Percentiles rank a stretch among this genome's conserved stretches.
phyloP scores from a whole-genome alignment of 2,329 filamentous ascomycete genomes.

The Ophiognomonia clavigignenti-juglandacearum region DNA sequence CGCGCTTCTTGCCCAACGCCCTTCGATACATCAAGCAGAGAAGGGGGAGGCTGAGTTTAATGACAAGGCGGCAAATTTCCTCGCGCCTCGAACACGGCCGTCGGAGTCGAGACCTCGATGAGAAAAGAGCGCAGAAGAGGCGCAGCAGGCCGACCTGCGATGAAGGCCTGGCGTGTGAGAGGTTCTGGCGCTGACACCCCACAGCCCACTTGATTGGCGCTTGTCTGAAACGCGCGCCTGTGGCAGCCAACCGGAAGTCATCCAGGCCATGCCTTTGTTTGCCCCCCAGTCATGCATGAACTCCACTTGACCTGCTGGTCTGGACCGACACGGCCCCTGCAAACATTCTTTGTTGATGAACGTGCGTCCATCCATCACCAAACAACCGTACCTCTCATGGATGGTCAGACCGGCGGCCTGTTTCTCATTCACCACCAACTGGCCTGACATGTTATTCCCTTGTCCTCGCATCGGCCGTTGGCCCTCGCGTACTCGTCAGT shows the following conservation, averaged over 20 bases:
- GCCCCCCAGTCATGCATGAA: background rate
- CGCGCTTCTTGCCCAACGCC: background rate
- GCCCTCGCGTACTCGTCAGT: background rate
- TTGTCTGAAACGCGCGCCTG: constrained; percentile 4
- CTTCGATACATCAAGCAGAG: background rate
- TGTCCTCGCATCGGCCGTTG: background rate
- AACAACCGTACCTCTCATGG: too few relatives aligned
- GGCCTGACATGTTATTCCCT: background rate
- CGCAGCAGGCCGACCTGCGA: background rate
- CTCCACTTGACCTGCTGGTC: background rate
- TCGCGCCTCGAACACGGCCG: background rate
- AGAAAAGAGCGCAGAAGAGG: background rate
- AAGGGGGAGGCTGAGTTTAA: background rate
- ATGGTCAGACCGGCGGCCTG: too few relatives aligned
- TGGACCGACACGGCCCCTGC: background rate
- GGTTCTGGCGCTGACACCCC: background rate
- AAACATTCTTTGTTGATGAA: too few relatives aligned
- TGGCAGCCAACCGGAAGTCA: background rate
- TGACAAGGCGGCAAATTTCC: background rate
- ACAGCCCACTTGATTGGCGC: background rate
- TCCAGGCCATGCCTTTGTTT: background rate
- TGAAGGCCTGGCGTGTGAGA: background rate
- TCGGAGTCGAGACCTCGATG: background rate
- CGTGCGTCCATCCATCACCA: too few relatives aligned
- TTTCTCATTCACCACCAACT: background rate